Conservation (phyloP, 345 rosid species). For the Arabidopsis suecica region DNA sequence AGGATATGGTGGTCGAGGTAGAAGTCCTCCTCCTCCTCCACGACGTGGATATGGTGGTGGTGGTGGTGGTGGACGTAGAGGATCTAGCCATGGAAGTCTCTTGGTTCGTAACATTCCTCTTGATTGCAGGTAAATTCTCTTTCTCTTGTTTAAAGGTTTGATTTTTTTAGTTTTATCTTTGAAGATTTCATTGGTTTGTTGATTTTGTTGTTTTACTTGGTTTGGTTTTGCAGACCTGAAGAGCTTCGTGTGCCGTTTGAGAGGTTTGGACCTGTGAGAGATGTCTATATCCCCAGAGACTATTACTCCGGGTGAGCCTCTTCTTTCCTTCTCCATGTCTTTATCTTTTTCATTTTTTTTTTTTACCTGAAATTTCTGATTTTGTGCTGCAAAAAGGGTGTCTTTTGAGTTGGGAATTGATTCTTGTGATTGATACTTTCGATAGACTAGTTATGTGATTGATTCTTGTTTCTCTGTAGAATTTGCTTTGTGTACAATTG, state of each 20-base stretch:
- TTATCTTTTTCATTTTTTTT: not conserved
- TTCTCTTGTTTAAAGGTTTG: not conserved
- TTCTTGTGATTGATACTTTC: too few species aligned
- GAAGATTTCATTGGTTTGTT: not conserved
- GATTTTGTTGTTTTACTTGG: conserved; percentile 6
- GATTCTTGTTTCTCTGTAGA: conserved; percentile 1
- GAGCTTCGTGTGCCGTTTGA: conserved; percentile 86
- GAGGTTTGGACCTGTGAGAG: conserved; percentile 87
- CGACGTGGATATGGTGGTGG: conserved; percentile 84
- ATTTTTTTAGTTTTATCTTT: not conserved
- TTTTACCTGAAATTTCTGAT: not conserved
- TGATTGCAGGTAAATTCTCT: conserved; percentile 72
- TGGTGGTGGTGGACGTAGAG: conserved; percentile 80
- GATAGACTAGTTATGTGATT: conserved; percentile 1
- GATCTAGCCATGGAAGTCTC: conserved; percentile 76
- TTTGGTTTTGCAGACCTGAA: conserved; percentile 64
- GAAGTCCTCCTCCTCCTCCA: conserved; percentile 78
- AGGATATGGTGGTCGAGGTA: conserved; percentile 75
- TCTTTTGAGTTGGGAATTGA: not conserved
- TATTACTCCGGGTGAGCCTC: conserved; percentile 82
- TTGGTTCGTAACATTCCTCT: conserved; percentile 93
- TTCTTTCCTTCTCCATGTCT: not conserved
- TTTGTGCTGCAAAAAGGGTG: not conserved
- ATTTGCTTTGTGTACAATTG: not conserved
- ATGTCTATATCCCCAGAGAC: conserved; percentile 92